Evolutionary conservation across 441 rosid species (phyloP).

Genomic region (Pelargonium fulgidum): DNA sequence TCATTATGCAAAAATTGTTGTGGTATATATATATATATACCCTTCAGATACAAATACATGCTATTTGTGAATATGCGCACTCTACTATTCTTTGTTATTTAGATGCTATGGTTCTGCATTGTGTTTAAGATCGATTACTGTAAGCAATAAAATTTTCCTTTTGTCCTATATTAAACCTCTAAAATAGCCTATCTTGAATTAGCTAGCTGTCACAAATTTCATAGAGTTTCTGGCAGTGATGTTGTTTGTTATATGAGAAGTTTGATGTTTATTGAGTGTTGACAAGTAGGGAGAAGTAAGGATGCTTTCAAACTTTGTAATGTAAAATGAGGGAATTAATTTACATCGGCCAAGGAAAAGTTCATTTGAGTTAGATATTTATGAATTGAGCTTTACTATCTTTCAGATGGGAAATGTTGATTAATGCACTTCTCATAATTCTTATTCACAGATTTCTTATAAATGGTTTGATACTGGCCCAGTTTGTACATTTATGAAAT

Average conservation of each 20-base stretch:
- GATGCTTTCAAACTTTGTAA: no score
- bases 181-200: neutral
- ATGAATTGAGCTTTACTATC: neutral
- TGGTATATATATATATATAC: neutral
- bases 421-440: neutral
- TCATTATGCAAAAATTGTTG: neutral
- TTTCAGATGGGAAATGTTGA: neutral
- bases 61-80: neutral
- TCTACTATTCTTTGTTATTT: neutral
- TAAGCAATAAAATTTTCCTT: neutral
- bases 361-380: neutral
- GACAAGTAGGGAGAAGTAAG: neutral
- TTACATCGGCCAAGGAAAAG: neutral
- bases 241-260: neutral
- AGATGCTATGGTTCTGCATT: neutral
- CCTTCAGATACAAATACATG: no score
- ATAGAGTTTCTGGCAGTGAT: neutral
- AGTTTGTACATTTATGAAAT: neutral
- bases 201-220: neutral
- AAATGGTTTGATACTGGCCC: neutral
- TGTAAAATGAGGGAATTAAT: neutral
- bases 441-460: neutral
- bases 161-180: neutral
- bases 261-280: neutral
- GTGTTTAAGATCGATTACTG: neutral